These are phyloP conservation scores for Fagopyrum homotropicum DNA, from an alignment of 148 eudicot genomes.

Conservation along the genomic window DNA sequence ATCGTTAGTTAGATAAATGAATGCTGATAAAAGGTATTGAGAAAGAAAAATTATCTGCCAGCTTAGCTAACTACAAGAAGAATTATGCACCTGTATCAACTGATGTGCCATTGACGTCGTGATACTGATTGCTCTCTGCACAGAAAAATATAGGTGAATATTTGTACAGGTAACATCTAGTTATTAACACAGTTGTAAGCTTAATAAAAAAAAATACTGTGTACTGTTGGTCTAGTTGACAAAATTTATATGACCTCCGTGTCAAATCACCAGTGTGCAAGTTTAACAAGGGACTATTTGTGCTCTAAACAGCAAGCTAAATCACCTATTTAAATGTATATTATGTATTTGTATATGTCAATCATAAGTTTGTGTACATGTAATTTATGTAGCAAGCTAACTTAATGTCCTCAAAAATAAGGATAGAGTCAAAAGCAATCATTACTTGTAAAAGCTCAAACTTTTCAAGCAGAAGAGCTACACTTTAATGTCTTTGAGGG, in stretches of 20 bases:
- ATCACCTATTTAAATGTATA: too few species aligned
- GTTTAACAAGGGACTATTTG: not conserved
- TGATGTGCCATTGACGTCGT: constrained; percentile 73
- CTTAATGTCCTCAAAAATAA: not conserved
- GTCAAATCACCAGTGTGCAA: not conserved
- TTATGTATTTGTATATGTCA: not conserved
- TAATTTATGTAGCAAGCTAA: not conserved
- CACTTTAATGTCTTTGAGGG: not conserved
- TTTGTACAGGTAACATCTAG: not conserved
- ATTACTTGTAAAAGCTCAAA: not conserved
- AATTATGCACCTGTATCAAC: constrained; percentile 52
- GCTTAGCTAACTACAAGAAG: constrained; percentile 3
- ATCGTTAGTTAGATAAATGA: constrained; percentile 3
- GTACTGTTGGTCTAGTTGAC: not conserved
- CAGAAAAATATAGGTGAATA: not conserved
- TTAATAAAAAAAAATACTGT: not conserved
- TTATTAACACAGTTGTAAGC: not conserved
- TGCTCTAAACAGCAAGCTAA: not conserved
- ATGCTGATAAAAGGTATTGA: not conserved
- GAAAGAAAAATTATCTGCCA: not conserved
- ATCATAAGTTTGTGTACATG: not conserved
- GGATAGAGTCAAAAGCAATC: not conserved
- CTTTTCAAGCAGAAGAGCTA: not conserved
- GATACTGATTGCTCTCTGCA: constrained; percentile 70
- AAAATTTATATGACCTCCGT: not conserved